Conservation (phyloP, 225 moss, liverwort and hornwort species). For the Climacium dendroides region DNA sequence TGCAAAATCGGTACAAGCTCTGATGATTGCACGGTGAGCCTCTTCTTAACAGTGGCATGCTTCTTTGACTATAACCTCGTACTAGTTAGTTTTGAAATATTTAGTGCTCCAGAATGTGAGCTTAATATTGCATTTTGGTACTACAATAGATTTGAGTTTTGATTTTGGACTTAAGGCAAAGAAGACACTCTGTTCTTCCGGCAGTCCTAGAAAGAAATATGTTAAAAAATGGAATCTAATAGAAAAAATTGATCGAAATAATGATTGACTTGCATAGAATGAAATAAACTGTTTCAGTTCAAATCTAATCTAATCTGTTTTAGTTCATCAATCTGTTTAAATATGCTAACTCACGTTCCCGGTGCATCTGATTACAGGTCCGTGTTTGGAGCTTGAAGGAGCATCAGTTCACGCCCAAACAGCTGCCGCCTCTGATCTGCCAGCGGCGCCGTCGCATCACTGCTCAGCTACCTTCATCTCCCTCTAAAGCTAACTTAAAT, state of each 20-base stretch:
- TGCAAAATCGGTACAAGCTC: constrained; percentile 79
- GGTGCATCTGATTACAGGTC: constrained; percentile 14
- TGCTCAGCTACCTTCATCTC: constrained; percentile 8
- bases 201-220: neutral
- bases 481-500: neutral
- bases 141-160: too few species aligned
- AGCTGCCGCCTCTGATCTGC: constrained; percentile 17
- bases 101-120: too few species aligned
- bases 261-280: neutral
- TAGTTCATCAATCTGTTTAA: too few species aligned
- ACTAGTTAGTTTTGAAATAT: too few species aligned
- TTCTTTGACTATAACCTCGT: neutral
- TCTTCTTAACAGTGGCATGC: neutral
- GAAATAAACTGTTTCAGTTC: too few species aligned
- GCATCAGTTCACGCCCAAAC: constrained; percentile 38
- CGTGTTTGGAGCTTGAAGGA: constrained; percentile 64
- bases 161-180: too few species aligned
- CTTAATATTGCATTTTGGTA: neutral
- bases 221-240: too few species aligned
- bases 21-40: constrained; percentile 76
- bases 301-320: too few species aligned
- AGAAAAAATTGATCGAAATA: neutral
- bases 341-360: neutral
- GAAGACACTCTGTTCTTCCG: too few species aligned
- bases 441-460: constrained; percentile 26